Conservation (phyloP, 176 grass and related monocot species). For the Phoenix dactylifera region DNA sequence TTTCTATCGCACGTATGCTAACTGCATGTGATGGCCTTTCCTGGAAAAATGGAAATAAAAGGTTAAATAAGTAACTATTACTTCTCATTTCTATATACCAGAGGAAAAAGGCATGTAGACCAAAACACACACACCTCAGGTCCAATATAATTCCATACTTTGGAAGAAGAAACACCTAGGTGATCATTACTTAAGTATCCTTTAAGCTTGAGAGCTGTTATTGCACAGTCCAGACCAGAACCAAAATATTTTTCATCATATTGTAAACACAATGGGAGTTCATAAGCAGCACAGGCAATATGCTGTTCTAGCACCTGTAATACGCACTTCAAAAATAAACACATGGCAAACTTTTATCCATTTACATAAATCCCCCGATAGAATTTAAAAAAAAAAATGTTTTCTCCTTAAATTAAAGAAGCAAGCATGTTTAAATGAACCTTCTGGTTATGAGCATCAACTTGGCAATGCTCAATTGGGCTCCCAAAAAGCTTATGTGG, state of each 20-base stretch:
- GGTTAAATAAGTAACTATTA: slow-evolving; percentile 1
- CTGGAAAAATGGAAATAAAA: slow-evolving; percentile 31
- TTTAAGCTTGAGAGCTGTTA: slow-evolving; percentile 52
- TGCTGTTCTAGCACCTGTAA: slow-evolving; percentile 76
- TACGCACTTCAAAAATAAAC: too few relatives aligned
- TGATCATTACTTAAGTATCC: slow-evolving; percentile 55
- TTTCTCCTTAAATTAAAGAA: too few relatives aligned
- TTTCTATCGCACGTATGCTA: slow-evolving; percentile 79
- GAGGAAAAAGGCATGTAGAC: neutral
- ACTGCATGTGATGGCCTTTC: slow-evolving; percentile 67
- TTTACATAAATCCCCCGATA: too few relatives aligned
- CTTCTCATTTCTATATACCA: slow-evolving; percentile 8
- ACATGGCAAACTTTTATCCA: too few relatives aligned
- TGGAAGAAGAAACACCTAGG: slow-evolving; percentile 49
- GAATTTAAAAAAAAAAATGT: too few relatives aligned
- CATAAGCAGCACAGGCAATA: slow-evolving; percentile 79
- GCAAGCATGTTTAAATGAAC: slow-evolving; percentile 21
- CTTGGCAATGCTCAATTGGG: slow-evolving; percentile 87
- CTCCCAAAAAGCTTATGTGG: slow-evolving; percentile 73
- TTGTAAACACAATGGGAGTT: slow-evolving; percentile 77
- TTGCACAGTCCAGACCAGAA: slow-evolving; percentile 32
- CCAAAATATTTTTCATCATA: slow-evolving; percentile 74
- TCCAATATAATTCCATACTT: slow-evolving; percentile 82
- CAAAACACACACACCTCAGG: slow-evolving; percentile 47
- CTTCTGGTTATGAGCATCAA: slow-evolving; percentile 75